phyloP scores from a whole-genome alignment of 2,329 filamentous ascomycete genomes.

The Colletotrichum euphorbiae region DNA sequence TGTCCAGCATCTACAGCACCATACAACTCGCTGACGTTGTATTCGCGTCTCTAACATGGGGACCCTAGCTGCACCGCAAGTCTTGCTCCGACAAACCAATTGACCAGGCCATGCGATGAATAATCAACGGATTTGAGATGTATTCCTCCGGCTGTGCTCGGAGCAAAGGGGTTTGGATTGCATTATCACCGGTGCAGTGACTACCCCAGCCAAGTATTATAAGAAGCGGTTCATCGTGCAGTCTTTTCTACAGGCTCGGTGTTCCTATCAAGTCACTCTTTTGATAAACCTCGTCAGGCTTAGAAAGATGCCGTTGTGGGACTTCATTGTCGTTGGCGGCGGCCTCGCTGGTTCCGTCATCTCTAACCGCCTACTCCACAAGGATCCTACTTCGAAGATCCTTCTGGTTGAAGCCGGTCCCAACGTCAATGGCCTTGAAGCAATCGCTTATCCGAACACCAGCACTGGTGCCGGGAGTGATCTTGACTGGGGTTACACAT shows the following conservation, averaged over 20 bases:
- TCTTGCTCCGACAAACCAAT: no score
- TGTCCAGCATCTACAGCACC: background rate
- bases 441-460: constrained; percentile 44
- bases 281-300: background rate
- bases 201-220: no score
- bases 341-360: constrained; percentile 52
- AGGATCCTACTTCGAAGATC: constrained; percentile 46
- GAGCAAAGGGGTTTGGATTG: no score
- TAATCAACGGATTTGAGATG: no score
- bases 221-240: no score
- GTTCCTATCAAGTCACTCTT: background rate
- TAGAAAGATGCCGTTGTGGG: constrained; percentile 39
- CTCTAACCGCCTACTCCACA: constrained; percentile 47
- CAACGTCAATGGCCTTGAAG: constrained; percentile 44
- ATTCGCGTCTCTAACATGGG: background rate
- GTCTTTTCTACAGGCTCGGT: background rate
- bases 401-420: constrained; percentile 54
- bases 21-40: background rate
- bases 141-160: no score
- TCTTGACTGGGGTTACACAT: constrained; percentile 51
- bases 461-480: constrained; percentile 39
- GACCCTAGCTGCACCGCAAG: no score
- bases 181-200: no score
- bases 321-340: constrained; percentile 54
- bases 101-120: no score